These are phyloP conservation scores for Heliocybe sulcata DNA, from an alignment of 1,284 basidiomycete species.

Conservation along the genomic window DNA sequence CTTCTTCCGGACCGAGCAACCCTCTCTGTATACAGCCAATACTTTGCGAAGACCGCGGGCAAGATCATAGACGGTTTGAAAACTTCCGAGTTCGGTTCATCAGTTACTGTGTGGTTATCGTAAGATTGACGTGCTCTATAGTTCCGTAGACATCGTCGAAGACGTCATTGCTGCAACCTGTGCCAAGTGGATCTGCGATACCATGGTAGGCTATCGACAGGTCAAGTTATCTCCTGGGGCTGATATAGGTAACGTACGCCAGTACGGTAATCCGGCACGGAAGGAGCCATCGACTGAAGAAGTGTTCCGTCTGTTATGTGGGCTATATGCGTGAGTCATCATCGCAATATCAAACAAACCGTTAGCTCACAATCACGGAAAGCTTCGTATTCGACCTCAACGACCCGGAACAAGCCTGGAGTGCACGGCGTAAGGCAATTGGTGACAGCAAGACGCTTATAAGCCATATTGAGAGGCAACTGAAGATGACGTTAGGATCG, in stretches of 20 bases:
- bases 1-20: not conserved
- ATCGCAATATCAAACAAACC: no score
- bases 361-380: no score
- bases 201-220: slow-evolving; percentile 2
- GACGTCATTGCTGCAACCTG: slow-evolving; percentile 3
- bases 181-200: slow-evolving; percentile 1
- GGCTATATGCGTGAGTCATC: not conserved
- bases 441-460: not conserved
- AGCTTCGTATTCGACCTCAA: not conserved
- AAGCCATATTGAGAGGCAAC: not conserved
- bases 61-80: not conserved
- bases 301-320: not conserved
- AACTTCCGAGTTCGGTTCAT: no score
- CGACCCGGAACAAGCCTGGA: not conserved
- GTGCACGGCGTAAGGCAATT: not conserved
- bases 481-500: not conserved
- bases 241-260: not conserved
- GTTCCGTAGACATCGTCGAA: not conserved
- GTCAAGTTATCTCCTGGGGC: not conserved
- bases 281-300: not conserved
- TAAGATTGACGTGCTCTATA: no score
- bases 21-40: not conserved
- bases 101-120: no score
- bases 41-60: not conserved
- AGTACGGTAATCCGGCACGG: not conserved